Evolutionary conservation across 2,329 filamentous ascomycete genomes (phyloP).

Genomic region (Hypoxylon rubiginosum): DNA sequence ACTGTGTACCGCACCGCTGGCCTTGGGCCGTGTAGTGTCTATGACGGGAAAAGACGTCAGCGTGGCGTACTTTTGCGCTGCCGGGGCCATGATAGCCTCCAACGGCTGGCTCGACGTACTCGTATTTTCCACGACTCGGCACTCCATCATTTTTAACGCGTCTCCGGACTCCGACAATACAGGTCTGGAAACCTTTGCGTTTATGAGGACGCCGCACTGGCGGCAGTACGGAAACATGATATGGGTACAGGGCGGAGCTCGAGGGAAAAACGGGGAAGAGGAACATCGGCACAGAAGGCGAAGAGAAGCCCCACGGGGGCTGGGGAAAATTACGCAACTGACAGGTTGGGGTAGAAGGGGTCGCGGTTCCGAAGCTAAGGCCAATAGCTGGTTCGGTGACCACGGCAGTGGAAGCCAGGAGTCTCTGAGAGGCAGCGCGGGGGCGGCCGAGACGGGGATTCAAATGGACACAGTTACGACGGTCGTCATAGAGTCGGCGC

Average conservation of each 20-base stretch:
- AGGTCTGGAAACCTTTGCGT: slow-evolving; percentile 66
- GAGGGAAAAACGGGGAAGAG: slow-evolving; percentile 5
- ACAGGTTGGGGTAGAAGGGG: slow-evolving; percentile 29
- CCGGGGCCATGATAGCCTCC: slow-evolving; percentile 69
- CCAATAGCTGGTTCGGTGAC: slow-evolving; percentile 25
- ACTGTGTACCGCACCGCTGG: slow-evolving; percentile 76
- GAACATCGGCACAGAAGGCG: slow-evolving; percentile 22
- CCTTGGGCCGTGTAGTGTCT: slow-evolving; percentile 72
- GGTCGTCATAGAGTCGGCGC: slow-evolving; percentile 47
- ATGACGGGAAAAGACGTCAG: slow-evolving; percentile 68
- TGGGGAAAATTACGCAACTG: slow-evolving; percentile 27
- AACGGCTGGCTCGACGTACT: slow-evolving; percentile 69
- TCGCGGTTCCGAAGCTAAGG: slow-evolving; percentile 17
- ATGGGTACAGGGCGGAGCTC: slow-evolving; percentile 48
- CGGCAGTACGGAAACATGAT: slow-evolving; percentile 50
- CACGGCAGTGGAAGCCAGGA: slow-evolving; percentile 44
- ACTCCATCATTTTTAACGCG: slow-evolving; percentile 64
- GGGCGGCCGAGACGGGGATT: slow-evolving; percentile 42
- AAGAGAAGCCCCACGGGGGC: slow-evolving; percentile 35
- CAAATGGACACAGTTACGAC: slow-evolving; percentile 51
- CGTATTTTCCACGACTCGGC: slow-evolving; percentile 66
- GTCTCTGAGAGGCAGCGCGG: slow-evolving; percentile 40
- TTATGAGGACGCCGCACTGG: slow-evolving; percentile 57
- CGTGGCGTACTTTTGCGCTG: slow-evolving; percentile 69
- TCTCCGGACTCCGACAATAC: slow-evolving; percentile 57